Conservation (phyloP, 2,329 filamentous ascomycete species). For the Colletotrichum limetticola region DNA sequence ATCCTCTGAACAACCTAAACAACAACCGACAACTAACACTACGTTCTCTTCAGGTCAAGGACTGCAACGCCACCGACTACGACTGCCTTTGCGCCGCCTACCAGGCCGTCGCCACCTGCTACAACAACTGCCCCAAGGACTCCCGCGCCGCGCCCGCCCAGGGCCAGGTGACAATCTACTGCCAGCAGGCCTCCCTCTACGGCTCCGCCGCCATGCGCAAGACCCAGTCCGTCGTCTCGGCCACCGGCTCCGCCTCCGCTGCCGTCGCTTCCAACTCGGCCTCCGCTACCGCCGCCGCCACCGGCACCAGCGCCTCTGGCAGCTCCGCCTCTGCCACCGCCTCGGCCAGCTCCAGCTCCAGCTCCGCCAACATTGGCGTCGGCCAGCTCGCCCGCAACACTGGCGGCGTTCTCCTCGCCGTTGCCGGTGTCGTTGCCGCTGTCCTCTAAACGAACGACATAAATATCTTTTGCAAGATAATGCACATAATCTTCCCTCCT, state of each 20-base stretch:
- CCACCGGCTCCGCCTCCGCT: conserved; percentile 37
- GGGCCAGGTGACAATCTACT: conserved; percentile 55
- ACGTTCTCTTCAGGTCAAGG: conserved; percentile 41
- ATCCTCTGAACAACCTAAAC: not conserved
- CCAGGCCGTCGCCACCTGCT: conserved; percentile 60
- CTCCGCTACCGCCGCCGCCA: conserved; percentile 36
- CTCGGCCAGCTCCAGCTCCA: conserved; percentile 35
- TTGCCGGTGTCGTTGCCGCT: conserved; percentile 50
- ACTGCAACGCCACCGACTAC: conserved; percentile 54
- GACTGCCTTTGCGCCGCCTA: conserved; percentile 59
- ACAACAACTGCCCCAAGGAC: conserved; percentile 67
- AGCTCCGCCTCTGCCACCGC: conserved; percentile 35
- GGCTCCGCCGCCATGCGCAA: conserved; percentile 44
- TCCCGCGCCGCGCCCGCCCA: conserved; percentile 45
- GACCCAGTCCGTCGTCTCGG: conserved; percentile 38
- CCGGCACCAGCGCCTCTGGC: conserved; percentile 33
- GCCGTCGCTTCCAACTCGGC: conserved; percentile 39
- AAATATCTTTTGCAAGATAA: not conserved
- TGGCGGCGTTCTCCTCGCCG: conserved; percentile 48
- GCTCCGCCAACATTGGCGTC: conserved; percentile 40
- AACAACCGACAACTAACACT: not conserved
- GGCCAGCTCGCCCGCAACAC: conserved; percentile 45
- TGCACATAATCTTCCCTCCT: not conserved
- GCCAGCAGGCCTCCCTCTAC: conserved; percentile 57
- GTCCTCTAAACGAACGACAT: conserved; percentile 44